Percentiles rank a stretch among this genome's conserved stretches.
Evolutionary conservation across 2,329 filamentous ascomycete species (phyloP).

Genomic region (Aspergillaceae sp.): DNA sequence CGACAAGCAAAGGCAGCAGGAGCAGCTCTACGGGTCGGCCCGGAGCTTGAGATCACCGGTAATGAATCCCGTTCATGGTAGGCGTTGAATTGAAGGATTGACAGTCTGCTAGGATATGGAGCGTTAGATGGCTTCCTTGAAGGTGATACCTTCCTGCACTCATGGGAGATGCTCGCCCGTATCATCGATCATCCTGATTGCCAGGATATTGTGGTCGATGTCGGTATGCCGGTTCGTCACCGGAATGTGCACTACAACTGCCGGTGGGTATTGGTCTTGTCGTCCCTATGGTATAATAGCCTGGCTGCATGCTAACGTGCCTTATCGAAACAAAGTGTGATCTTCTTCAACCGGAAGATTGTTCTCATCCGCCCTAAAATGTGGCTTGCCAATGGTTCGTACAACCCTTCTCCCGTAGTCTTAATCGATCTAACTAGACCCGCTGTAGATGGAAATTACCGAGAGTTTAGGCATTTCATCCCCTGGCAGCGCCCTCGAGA

Average conservation of each 20-base stretch:
- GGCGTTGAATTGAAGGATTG: not conserved
- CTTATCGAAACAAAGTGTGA: slow-evolving; percentile 30
- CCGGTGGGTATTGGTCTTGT: slow-evolving; percentile 25
- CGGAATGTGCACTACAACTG: slow-evolving; percentile 57
- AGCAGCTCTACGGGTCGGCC: slow-evolving; percentile 55
- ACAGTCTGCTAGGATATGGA: slow-evolving; percentile 40
- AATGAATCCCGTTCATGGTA: slow-evolving; percentile 1
- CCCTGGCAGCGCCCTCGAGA: slow-evolving; percentile 51
- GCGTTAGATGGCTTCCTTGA: slow-evolving; percentile 60
- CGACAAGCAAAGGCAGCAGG: slow-evolving; percentile 50
- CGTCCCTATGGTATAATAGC: not conserved
- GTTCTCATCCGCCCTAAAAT: slow-evolving; percentile 65
- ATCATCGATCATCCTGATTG: slow-evolving; percentile 54
- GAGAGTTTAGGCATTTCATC: slow-evolving; percentile 55
- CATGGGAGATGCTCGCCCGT: slow-evolving; percentile 53
- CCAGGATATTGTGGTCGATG: slow-evolving; percentile 58
- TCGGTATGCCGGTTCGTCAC: slow-evolving; percentile 56
- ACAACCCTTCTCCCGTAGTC: not conserved
- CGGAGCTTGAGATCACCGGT: slow-evolving; percentile 49
- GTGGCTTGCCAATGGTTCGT: slow-evolving; percentile 53
- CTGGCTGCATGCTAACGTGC: no score
- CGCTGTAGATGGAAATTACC: slow-evolving; percentile 50
- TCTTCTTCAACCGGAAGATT: slow-evolving; percentile 58
- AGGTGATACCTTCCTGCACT: slow-evolving; percentile 49
- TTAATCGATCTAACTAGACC: slow-evolving; percentile 1